Evolutionary conservation across 306 rosid genomes (phyloP), one percentile per base, ranked within the genome.

Genomic region (Ormosia semicastrata): DNA sequence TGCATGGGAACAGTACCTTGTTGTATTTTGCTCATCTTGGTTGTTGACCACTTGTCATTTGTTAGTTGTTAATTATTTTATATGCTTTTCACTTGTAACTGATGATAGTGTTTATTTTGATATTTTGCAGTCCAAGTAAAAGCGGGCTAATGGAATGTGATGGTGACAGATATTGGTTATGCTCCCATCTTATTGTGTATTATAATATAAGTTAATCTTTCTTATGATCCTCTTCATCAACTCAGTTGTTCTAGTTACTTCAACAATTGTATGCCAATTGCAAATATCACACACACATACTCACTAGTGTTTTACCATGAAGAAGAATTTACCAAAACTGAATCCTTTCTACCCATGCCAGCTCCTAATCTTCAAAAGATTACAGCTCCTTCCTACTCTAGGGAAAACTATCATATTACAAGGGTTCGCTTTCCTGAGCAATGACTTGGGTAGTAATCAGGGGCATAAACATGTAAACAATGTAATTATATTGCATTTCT

Each of bases 331-430:
- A 39, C 80, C 57, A 60, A 81, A 82, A 66, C 78, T 85, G 74
- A 83, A 84, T 87, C 69, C 76, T 79, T 80, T 75, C 74, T 44
- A 43, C 78, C 85, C 29, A 52, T 81, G 74, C 76, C 83, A 95
- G 99, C 93, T 89, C 85, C 96, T 77, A 87, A 82, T 89, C 91
- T 95, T 82, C 52, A 77, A 65, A 95, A 88, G 97, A 89, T 93
- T 82, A 50, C 79, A 47, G 89, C 91, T 66, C 82, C 93, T 84
- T 90, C 24, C 24, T 1, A 24, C 94, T 76, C 41, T 89, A 10
- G 64, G 39, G 57, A 75, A 68, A 62, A 76, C 60, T 72, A 44
- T 86, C 76, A 47, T 44, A 58, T 73, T 73, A 18, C 70, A 36
- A 36, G 66, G 77, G 33, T 47, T 46, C 70, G 52, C 78, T 58